Conservation (phyloP, 2,329 filamentous ascomycete genomes). For the Xylariaceae sp. region DNA sequence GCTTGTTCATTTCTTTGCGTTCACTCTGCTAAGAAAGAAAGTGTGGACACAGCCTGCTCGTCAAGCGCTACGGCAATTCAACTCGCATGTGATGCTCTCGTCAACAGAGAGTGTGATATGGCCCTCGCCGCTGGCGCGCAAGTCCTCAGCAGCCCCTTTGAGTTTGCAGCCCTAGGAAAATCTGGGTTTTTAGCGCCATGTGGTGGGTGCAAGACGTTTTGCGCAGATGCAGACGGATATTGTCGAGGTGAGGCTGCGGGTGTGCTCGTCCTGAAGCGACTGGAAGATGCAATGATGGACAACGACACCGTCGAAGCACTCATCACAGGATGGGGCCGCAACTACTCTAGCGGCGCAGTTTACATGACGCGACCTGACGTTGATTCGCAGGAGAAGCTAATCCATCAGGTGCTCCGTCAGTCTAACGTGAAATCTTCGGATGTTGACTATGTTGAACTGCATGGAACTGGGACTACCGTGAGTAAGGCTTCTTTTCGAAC, state of each 20-base stretch:
- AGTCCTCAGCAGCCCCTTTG: conserved; percentile 13
- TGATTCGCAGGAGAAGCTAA: conserved; percentile 28
- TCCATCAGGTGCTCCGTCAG: conserved; percentile 19
- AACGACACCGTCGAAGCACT: conserved; percentile 38
- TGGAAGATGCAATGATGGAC: conserved; percentile 38
- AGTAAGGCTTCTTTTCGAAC: neutral
- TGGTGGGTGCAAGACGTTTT: conserved; percentile 30
- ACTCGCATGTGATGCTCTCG: conserved; percentile 30
- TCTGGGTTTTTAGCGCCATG: conserved; percentile 23
- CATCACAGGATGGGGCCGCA: conserved; percentile 55
- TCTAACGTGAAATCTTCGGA: conserved; percentile 28
- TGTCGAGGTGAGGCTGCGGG: conserved; percentile 27
- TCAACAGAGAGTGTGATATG: conserved; percentile 26
- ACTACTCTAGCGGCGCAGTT: conserved; percentile 64
- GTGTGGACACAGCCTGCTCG: conserved; percentile 33
- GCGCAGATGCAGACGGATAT: conserved; percentile 42
- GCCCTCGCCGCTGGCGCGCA: conserved; percentile 20
- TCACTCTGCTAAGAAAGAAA: neutral
- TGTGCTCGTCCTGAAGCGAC: conserved; percentile 25
- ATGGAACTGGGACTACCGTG: conserved; percentile 66
- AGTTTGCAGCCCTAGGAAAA: conserved; percentile 17
- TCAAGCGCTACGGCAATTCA: conserved; percentile 34
- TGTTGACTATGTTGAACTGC: conserved; percentile 62
- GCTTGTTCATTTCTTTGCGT: no score
- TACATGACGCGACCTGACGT: conserved; percentile 47